Percentiles rank a stretch among this genome's conserved stretches.
These are phyloP conservation scores for Umbelopsis sp. DNA, from an alignment of 192 early-diverging fungal genomes.

Conservation along the genomic window DNA sequence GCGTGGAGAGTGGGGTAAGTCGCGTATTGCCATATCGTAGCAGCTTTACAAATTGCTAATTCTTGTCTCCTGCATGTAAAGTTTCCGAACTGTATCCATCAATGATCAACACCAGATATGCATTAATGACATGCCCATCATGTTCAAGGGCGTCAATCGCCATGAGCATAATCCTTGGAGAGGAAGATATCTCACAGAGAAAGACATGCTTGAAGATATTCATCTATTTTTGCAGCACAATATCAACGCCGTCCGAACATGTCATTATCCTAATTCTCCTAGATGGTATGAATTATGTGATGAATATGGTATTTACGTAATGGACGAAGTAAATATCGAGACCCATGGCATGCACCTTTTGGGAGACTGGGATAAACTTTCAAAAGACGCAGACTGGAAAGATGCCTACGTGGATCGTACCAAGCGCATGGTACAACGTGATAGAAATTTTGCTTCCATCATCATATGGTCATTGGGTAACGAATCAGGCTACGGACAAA, in stretches of 20 bases:
- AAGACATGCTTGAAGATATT: slow-evolving; percentile 26
- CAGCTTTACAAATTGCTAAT: too few relatives aligned
- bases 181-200: slow-evolving; percentile 18
- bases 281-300: slow-evolving; percentile 28
- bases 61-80: background rate
- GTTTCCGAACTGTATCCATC: slow-evolving; percentile 15
- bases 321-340: slow-evolving; percentile 23
- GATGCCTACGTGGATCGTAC: slow-evolving; percentile 16
- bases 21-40: background rate
- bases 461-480: slow-evolving; percentile 25
- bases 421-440: slow-evolving; percentile 20
- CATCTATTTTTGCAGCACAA: slow-evolving; percentile 18
- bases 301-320: slow-evolving; percentile 25
- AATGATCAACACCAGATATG: slow-evolving; percentile 14
- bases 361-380: slow-evolving; percentile 7
- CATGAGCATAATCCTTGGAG: slow-evolving; percentile 23
- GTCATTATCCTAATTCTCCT: slow-evolving; percentile 23
- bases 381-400: slow-evolving; percentile 19
- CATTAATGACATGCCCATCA: slow-evolving; percentile 1
- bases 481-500: slow-evolving; percentile 21
- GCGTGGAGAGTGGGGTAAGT: slow-evolving; percentile 22
- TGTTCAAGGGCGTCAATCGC: slow-evolving; percentile 22
- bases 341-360: background rate
- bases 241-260: slow-evolving; percentile 20
- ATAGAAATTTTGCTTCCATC: slow-evolving; percentile 17